Conservation (phyloP, 2,329 filamentous ascomycete species). For the Rutstroemia sp. region DNA sequence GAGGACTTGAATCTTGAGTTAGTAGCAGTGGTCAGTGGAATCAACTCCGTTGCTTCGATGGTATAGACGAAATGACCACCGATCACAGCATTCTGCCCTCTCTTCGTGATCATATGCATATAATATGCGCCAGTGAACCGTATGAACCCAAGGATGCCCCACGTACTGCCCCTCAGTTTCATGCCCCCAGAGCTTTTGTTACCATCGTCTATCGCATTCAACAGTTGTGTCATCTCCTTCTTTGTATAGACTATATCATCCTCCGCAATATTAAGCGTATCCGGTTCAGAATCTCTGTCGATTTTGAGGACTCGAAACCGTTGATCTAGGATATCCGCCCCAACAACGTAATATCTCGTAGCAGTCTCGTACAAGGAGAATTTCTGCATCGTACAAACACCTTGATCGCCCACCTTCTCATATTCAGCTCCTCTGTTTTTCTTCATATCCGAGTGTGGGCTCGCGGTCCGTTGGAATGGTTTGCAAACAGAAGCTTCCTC, state of each 20-base stretch:
- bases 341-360: constrained; percentile 88
- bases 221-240: constrained; percentile 84
- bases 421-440: constrained; percentile 27
- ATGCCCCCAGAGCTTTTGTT: constrained; percentile 87
- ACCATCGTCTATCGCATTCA: constrained; percentile 91
- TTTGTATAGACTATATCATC: constrained; percentile 93
- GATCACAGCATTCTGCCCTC: constrained; percentile 91
- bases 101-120: constrained; percentile 93
- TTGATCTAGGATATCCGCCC: constrained; percentile 81
- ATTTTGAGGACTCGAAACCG: constrained; percentile 91
- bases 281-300: constrained; percentile 75
- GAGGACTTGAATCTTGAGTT: constrained; percentile 58
- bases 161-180: constrained; percentile 81
- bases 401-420: constrained; percentile 34
- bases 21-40: constrained; percentile 70
- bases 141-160: constrained; percentile 93
- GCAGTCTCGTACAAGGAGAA: constrained; percentile 97
- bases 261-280: constrained; percentile 76
- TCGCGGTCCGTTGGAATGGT: constrained; percentile 49
- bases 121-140: constrained; percentile 94
- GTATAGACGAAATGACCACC: constrained; percentile 96
- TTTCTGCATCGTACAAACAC: constrained; percentile 71
- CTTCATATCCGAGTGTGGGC: constrained; percentile 31
- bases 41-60: constrained; percentile 85
- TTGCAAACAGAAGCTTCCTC: constrained; percentile 51